Base-by-base conservation (phyloP, 768 basidiomycete species). In the Hemileccinum rubropunctum region DNA sequence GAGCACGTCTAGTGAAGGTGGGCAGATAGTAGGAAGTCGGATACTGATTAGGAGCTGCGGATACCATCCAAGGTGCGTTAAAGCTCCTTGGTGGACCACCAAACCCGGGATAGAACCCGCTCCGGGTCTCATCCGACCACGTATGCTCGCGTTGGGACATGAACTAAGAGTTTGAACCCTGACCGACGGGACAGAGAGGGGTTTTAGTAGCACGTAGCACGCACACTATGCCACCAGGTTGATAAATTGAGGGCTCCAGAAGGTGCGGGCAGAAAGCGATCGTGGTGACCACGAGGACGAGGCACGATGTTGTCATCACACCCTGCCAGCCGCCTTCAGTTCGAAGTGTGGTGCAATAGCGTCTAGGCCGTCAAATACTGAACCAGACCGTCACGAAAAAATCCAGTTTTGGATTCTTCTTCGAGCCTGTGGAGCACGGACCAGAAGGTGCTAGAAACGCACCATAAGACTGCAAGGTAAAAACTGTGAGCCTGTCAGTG, bases 211-310 rank as follows among this genome's bases (percentile, higher is more conserved):
- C 17, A 34, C 23, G 32, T 18, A 33, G 32, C 33, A 48, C 40
- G 41, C 48, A 36, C 41, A 21, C 13, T 42, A 14, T 12, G 33
- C n/a, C 18, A 23, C 35, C 8, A 21, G 35, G 27, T 47, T 47
- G 39, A 40, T 48, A 27, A 27, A 42, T 30, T 34, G 13, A 8
- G 39, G 18, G 20, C 32, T 34, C 38, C n/a, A 48, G 47, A 33
- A 40, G 38, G 21, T 17, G 39, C 13, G 17, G 15, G 28, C 11
- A 32, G 36, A 26, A 39, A 18, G 21, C 39, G 48, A 42, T 49
- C 48, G 48, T 49, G 42, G 28, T 43, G 42, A 30, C 40, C 42
- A 49, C 48, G 48, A 43, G 48, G 48, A 49, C 48, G 27, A 20
- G 35, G 34, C 34, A 42, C 30, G 42, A 48, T 20, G 40, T 20